These are phyloP conservation scores for Ballota nigra DNA, from an alignment of 257 asterid genomes.

Conservation along the genomic window DNA sequence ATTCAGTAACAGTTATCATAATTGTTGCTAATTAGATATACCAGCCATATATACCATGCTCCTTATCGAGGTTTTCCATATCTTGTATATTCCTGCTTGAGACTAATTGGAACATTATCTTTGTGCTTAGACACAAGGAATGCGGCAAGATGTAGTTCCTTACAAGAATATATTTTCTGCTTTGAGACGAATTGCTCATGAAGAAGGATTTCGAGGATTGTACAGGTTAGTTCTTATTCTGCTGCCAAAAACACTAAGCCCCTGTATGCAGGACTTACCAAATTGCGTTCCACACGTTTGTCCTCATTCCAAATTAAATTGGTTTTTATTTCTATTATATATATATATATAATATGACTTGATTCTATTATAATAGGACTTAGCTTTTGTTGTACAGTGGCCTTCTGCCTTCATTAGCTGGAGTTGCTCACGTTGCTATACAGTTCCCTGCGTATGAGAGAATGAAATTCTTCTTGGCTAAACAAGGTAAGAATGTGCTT, in stretches of 20 bases:
- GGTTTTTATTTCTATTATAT: neutral
- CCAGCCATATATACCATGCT: neutral
- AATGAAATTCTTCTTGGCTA: conserved; percentile 73
- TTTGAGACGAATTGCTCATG: conserved; percentile 77
- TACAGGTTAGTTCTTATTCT: conserved; percentile 66
- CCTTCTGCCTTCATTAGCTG: conserved; percentile 92
- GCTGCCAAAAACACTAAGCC: neutral
- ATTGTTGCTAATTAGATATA: neutral
- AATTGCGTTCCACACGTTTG: neutral
- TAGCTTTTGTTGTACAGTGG: conserved; percentile 78
- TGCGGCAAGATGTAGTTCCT: conserved; percentile 92
- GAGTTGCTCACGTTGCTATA: conserved; percentile 91
- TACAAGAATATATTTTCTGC: conserved; percentile 74
- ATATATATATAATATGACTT: neutral
- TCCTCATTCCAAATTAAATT: neutral
- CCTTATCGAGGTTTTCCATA: neutral
- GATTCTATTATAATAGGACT: no score
- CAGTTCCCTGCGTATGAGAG: conserved; percentile 96
- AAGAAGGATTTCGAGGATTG: conserved; percentile 97
- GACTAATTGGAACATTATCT: conserved; percentile 22
- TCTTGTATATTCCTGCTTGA: conserved; percentile 8
- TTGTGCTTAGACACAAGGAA: conserved; percentile 78
- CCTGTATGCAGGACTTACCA: neutral
- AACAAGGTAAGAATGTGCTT: conserved; percentile 47
- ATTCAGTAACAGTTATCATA: neutral